Conservation (phyloP, 306 rosid species). For the Comarum palustre region DNA sequence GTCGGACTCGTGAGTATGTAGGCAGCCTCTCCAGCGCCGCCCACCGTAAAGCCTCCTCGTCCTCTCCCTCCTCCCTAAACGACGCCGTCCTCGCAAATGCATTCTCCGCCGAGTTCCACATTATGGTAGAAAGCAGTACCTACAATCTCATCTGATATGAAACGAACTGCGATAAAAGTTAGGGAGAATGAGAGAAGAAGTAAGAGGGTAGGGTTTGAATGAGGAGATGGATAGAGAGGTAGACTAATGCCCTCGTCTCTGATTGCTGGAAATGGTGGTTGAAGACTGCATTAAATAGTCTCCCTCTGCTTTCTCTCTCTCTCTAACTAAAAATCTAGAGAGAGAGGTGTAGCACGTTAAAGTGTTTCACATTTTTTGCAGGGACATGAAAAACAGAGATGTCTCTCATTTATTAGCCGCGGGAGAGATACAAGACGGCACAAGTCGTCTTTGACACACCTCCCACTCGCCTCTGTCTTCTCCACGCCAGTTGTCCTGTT, state of each 20-base stretch:
- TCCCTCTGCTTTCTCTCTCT: constrained; percentile 19
- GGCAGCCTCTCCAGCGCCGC: constrained; percentile 93
- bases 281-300: constrained; percentile 58
- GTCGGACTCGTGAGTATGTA: constrained; percentile 67
- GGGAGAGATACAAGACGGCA: neutral
- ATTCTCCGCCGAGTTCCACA: constrained; percentile 95
- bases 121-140: neutral
- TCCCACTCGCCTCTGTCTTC: neutral
- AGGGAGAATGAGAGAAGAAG: neutral
- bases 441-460: neutral
- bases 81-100: constrained; percentile 64
- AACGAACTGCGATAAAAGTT: too few species aligned
- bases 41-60: constrained; percentile 92
- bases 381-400: constrained; percentile 5
- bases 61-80: constrained; percentile 56
- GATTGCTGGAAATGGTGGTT: constrained; percentile 50
- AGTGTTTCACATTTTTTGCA: constrained; percentile 27
- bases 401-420: constrained; percentile 19
- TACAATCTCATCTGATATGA: neutral
- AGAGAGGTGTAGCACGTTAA: constrained; percentile 20
- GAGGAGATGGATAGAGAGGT: neutral
- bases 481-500: too few species aligned
- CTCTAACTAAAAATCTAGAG: neutral
- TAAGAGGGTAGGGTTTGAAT: constrained; percentile 11
- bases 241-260: neutral